Percentiles rank a stretch among this genome's conserved stretches.
Conservation (phyloP, 768 basidiomycete species). For the Rhodotorula toruloides region DNA sequence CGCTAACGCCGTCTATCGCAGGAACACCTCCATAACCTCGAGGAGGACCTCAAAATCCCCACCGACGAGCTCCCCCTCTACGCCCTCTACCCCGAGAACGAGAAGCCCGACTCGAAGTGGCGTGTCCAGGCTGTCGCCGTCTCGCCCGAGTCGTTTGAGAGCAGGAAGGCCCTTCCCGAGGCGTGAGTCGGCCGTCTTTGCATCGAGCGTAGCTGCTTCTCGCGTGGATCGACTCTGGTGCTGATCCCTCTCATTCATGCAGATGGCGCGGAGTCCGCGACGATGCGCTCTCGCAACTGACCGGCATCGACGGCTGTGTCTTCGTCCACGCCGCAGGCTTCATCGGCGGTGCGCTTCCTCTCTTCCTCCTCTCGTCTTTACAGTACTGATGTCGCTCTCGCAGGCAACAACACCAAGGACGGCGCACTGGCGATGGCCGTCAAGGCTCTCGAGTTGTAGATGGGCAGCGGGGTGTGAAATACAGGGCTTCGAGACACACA, state of each 20-base stretch:
- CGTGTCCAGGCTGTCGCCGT: conserved; percentile 86
- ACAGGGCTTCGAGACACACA: too few species aligned
- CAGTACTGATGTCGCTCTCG: background rate
- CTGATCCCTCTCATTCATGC: background rate
- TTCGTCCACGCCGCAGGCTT: conserved; percentile 96
- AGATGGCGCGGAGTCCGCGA: conserved; percentile 87
- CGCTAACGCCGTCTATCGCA: conserved; percentile 45
- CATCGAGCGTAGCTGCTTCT: background rate
- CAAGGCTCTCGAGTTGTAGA: conserved; percentile 60
- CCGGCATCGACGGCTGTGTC: conserved; percentile 73
- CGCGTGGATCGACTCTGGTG: background rate
- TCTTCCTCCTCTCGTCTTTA: background rate
- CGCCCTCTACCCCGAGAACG: conserved; percentile 75
- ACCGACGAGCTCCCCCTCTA: conserved; percentile 63
- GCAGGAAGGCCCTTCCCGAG: conserved; percentile 86
- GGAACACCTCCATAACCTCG: conserved; percentile 88
- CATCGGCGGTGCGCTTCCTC: conserved; percentile 69
- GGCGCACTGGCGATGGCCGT: conserved; percentile 77
- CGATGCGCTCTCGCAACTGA: conserved; percentile 64
- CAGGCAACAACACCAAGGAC: conserved; percentile 83
- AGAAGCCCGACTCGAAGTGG: conserved; percentile 55
- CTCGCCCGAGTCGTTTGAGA: conserved; percentile 75
- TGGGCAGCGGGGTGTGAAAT: too few species aligned
- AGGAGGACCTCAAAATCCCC: conserved; percentile 55
- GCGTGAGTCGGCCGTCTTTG: conserved; percentile 49